phyloP scores from a whole-genome alignment of 108 stramenopile genomes.

The Fistulifera solaris region DNA sequence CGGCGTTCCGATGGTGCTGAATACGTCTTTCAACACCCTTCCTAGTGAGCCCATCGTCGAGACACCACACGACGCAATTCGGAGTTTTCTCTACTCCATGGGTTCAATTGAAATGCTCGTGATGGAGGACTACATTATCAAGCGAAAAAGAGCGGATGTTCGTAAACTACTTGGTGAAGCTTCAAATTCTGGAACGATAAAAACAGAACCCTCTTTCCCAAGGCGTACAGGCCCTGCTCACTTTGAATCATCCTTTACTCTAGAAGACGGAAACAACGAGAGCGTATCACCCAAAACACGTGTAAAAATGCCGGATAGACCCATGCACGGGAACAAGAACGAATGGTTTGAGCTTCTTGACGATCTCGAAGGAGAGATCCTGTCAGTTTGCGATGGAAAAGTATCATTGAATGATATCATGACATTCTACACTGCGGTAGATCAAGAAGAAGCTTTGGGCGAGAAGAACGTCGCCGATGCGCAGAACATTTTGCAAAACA shows the following conservation, averaged over 20 bases:
- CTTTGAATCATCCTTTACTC: constrained; percentile 46
- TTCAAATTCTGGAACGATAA: constrained; percentile 25
- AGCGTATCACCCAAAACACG: constrained; percentile 32
- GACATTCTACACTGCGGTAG: constrained; percentile 49
- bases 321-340: constrained; percentile 60
- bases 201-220: constrained; percentile 48
- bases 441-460: constrained; percentile 30
- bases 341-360: constrained; percentile 70
- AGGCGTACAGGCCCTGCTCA: constrained; percentile 45
- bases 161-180: constrained; percentile 56
- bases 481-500: constrained; percentile 52
- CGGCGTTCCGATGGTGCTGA: constrained; percentile 93
- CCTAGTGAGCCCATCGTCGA: constrained; percentile 92
- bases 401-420: constrained; percentile 62
- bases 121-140: constrained; percentile 78
- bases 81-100: constrained; percentile 78
- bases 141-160: constrained; percentile 55
- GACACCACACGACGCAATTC: constrained; percentile 74
- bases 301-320: constrained; percentile 71
- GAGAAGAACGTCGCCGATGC: constrained; percentile 28
- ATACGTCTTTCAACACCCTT: constrained; percentile 92
- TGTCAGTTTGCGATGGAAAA: constrained; percentile 71
- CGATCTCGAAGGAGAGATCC: constrained; percentile 74
- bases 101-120: constrained; percentile 79
- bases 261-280: constrained; percentile 30